These are phyloP conservation scores for Russula foetens DNA, from an alignment of 768 basidiomycete species.

Conservation along the genomic window DNA sequence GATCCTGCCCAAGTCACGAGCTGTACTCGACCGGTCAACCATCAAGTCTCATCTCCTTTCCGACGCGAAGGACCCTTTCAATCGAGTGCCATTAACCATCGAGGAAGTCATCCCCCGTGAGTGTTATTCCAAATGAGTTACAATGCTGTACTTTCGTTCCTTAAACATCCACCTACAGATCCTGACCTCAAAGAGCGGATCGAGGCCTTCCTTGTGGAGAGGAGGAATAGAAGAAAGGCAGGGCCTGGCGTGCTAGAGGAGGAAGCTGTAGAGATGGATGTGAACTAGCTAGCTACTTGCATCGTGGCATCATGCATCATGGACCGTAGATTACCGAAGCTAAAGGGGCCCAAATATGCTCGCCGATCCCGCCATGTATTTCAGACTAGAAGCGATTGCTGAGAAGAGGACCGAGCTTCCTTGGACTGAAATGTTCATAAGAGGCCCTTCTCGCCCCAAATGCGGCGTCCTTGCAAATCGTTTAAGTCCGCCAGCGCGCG, in stretches of 20 bases:
- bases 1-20: conserved; percentile 71
- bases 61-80: conserved; percentile 92
- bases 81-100: conserved; percentile 71
- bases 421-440: not conserved
- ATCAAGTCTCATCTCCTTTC: conserved; percentile 94
- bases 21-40: conserved; percentile 77
- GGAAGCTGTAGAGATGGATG: conserved; percentile 18
- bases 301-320: not conserved
- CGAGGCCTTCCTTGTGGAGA: conserved; percentile 57
- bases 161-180: conserved; percentile 33
- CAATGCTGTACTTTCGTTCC: not conserved
- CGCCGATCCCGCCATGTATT: not conserved
- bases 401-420: not conserved
- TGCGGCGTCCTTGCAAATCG: no score
- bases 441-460: not conserved
- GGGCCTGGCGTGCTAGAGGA: conserved; percentile 19
- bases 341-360: not conserved
- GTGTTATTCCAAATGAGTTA: conserved; percentile 25
- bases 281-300: conserved; percentile 12
- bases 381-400: not conserved
- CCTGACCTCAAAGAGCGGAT: conserved; percentile 67
- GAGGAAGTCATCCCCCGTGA: conserved; percentile 73
- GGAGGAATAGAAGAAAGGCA: conserved; percentile 33
- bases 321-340: conserved; percentile 1
- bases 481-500: not conserved